These are phyloP conservation scores for Neurospora discreta DNA, from an alignment of 495 filamentous ascomycete species.

Conservation along the genomic window DNA sequence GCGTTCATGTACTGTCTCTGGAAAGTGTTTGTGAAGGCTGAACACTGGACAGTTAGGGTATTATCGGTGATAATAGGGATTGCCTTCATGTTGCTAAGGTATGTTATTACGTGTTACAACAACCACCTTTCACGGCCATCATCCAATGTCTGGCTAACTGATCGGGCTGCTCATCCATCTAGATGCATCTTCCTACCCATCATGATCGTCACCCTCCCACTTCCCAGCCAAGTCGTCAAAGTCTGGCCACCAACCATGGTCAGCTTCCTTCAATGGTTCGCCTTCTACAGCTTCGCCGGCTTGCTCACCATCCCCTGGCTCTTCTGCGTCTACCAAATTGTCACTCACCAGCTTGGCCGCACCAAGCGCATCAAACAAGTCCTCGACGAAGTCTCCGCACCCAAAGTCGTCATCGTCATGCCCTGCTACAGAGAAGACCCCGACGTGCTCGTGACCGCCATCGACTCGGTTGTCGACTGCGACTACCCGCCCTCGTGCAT, in stretches of 20 bases:
- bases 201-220: conserved; percentile 87
- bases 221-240: conserved; percentile 58
- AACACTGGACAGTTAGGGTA: conserved; percentile 68
- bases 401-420: conserved; percentile 96
- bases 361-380: conserved; percentile 72
- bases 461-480: conserved; percentile 88
- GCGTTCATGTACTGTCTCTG: conserved; percentile 86
- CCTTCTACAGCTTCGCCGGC: conserved; percentile 86
- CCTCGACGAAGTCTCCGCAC: conserved; percentile 73
- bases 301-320: conserved; percentile 85
- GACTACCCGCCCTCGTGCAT: conserved; percentile 91
- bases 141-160: not conserved
- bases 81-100: conserved; percentile 67
- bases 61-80: conserved; percentile 66
- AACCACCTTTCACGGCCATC: not conserved
- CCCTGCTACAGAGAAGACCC: conserved; percentile 93
- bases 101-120: conserved; percentile 14
- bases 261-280: conserved; percentile 78
- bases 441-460: conserved; percentile 72
- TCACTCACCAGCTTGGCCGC: conserved; percentile 75
- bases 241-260: conserved; percentile 61
- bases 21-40: conserved; percentile 85
- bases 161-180: too few relatives aligned
- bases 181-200: conserved; percentile 84
- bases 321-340: conserved; percentile 81